Percentiles rank a stretch among this genome's conserved stretches.
These are phyloP conservation scores for Neurospora sp. DNA, from an alignment of 495 filamentous ascomycete genomes.

Conservation along the genomic window DNA sequence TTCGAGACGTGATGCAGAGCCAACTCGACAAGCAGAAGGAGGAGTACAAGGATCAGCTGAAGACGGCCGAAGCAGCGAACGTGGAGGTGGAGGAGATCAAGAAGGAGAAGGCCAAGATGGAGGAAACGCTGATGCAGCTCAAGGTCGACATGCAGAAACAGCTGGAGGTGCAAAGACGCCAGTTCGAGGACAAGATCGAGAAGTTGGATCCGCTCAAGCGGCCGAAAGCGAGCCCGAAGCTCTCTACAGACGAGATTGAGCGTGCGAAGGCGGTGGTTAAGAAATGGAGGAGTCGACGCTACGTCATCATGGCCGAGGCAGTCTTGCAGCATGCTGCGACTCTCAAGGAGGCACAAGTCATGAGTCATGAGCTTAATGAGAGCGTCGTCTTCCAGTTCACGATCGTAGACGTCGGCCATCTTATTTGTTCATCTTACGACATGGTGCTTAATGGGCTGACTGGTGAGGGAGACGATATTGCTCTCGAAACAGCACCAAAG, in stretches of 20 bases:
- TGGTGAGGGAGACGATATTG: conserved; percentile 73
- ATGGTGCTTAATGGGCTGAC: conserved; percentile 88
- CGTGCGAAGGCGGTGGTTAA: conserved; percentile 54
- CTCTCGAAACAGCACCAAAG: conserved; percentile 72
- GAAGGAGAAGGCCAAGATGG: conserved; percentile 79
- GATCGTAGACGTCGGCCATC: conserved; percentile 79
- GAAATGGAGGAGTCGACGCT: conserved; percentile 77
- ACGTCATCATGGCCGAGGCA: conserved; percentile 90
- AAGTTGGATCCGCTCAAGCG: conserved; percentile 38
- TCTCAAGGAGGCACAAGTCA: conserved; percentile 92
- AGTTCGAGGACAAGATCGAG: conserved; percentile 56
- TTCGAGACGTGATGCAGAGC: conserved; percentile 77
- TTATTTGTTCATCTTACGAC: conserved; percentile 87
- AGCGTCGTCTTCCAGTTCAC: conserved; percentile 92
- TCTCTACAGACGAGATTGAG: conserved; percentile 59
- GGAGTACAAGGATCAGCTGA: conserved; percentile 72
- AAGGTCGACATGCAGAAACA: conserved; percentile 84
- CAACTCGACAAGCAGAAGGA: conserved; percentile 82
- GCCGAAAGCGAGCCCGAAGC: conserved; percentile 46
- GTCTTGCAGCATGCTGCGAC: conserved; percentile 77
- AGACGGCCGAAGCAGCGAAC: conserved; percentile 64
- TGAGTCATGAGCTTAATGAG: conserved; percentile 96
- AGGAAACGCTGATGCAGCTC: conserved; percentile 62
- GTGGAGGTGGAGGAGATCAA: conserved; percentile 77
- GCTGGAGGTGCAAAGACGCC: conserved; percentile 61